Base-by-base conservation (phyloP, 2,329 filamentous ascomycete genomes). In the Xylaria sp. region DNA sequence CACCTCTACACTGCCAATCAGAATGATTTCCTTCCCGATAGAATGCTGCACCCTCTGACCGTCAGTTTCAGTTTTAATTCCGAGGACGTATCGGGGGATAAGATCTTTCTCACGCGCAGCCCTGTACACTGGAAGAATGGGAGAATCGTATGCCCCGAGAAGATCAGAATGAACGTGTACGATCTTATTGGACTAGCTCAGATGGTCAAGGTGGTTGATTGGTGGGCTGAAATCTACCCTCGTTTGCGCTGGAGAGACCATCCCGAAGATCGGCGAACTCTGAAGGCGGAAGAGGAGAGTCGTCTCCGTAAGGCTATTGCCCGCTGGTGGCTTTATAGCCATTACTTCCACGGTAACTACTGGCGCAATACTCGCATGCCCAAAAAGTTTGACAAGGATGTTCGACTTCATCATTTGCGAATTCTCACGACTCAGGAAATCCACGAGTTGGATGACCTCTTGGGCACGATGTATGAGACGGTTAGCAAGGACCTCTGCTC, bases 301-400 rank as follows among this genome's bases (percentile, higher is more conserved):
- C 82, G 85, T 57, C 80, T 88, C 60, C 83, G 87, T 5, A 81
- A 82, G 69, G 86, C 84, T 0, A 76, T 88, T 37, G 87, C 86
- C 60, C 78, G 81, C 39, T 89, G 86, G 86, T 87, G 86, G 85
- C 79, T 86, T 3, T 88, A 85, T 70, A 81, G 84, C 7, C 81
- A 82, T 41, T 84, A 86, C 69, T 88, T 88, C 68, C 86, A 88
- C 56, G 82, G 82, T 12, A 81, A 82, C 39, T 77, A 79, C 44
- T 81, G 78, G 10, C 76, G 79, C 32, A 62, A 72, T 51, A 66
- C 66, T 1, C 68, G 63, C 25, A 44, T 34, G 23, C 73, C 73
- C 0, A 73, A 68, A 48, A 72, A 58, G 41, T 78, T 76, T 71
- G 46, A 70, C 1, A 34, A 61, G 0, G 78, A 80, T 58, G 62